Evolutionary conservation across 148 eudicot genomes (phyloP), one percentile per base, ranked within the genome.

Genomic region (Chenopodium quinoa): DNA sequence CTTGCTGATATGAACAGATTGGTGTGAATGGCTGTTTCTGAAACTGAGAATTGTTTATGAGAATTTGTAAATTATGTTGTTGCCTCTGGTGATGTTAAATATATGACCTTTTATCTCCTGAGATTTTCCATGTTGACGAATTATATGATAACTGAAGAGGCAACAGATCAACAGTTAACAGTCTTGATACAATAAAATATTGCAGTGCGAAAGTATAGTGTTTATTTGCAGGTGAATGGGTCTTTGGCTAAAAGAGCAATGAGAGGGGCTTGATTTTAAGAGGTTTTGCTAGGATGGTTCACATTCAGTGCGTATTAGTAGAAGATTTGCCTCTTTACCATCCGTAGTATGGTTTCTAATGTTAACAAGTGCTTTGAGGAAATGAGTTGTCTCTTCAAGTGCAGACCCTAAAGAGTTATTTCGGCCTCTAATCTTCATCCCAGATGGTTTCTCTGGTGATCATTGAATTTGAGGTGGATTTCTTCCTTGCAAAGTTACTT

Each of bases 231-330:
- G 93, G 81, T 90, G 52, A 90, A 84, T 80, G 93, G 93, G 31
- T 90, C 93, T 16, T 85, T 90, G 52, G 91, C 91, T 7, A 83
- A 91, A 71, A 77, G 83, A 65, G 89, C 90, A 11, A 85, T 89
- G 64, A 84, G 71, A 27, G 29, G 75, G 93, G 87, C n/a, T 71
- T 89, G 84, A 83, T 83, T 85, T 84, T 84, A 13, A 56, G 62
- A 5, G 22, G 62, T 14, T 56, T 19, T 56, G 62, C 5, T 56
- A 14, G 62, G n/a, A 89, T 84, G 69, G 91, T 87, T 71, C 81
- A 17, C 92, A 88, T 87, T 23, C 91, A 40, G 44, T 1, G 44
- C 1, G 7, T 40, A 40, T 40, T 7, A 40, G 7, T 40, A 40
- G 44, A 4, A 40, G 44, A 40, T 40, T 40, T 40, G 44, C 44